Evolutionary conservation across 495 filamentous ascomycete genomes (phyloP).

Genomic region (Thermothielavioides terrestris): DNA sequence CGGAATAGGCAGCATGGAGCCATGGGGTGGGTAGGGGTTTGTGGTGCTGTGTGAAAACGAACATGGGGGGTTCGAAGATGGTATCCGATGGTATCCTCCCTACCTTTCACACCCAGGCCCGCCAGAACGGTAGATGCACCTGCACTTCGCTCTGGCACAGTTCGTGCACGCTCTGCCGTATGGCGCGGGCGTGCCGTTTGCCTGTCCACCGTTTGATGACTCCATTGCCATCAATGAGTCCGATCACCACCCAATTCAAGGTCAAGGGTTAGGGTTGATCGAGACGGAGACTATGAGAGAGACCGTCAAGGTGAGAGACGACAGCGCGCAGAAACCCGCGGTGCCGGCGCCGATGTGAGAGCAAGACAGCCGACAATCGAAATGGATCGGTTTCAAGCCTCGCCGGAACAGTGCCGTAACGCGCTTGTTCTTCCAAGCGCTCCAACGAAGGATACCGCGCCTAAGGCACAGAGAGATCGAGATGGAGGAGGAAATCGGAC

Average conservation of each 20-base stretch:
- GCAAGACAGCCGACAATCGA: not conserved
- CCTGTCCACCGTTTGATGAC: not conserved
- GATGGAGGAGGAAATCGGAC: not conserved
- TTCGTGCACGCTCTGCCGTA: slow-evolving; percentile 48
- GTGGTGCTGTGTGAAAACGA: no score
- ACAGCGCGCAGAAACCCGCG: no score
- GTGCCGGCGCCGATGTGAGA: no score
- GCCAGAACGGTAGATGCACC: slow-evolving; percentile 37
- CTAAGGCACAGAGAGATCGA: no score
- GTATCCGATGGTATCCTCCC: not conserved
- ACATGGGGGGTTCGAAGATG: no score
- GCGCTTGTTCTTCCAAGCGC: no score
- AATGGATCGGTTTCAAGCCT: not conserved
- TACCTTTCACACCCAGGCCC: slow-evolving; percentile 44
- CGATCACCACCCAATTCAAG: no score
- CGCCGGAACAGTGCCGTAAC: not conserved
- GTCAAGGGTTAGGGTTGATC: slow-evolving; percentile 7
- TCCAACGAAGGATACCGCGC: no score
- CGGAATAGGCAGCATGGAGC: slow-evolving; percentile 12
- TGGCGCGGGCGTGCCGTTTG: slow-evolving; percentile 23
- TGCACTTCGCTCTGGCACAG: slow-evolving; percentile 49
- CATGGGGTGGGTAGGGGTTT: not conserved
- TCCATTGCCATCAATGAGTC: no score
- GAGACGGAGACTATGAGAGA: not conserved
- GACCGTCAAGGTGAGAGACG: not conserved